Evolutionary conservation across 2,329 filamentous ascomycete species (phyloP), one percentile per base, ranked within the genome.

Genomic region (Monilinia polystroma): DNA sequence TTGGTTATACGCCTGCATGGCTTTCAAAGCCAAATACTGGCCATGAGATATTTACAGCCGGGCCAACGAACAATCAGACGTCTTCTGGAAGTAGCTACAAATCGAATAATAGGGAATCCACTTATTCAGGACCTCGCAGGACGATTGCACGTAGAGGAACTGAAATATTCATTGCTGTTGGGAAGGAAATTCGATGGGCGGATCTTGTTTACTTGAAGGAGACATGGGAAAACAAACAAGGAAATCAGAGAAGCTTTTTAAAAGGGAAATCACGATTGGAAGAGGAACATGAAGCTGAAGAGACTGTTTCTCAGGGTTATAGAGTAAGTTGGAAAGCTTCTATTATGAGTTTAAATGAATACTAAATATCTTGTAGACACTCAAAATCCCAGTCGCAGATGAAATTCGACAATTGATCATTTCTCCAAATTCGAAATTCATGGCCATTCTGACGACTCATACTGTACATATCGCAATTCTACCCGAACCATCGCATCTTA

Each of bases 101-200:
- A 49, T 54, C 66, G 7, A 70, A 66, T 58, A 67, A 79, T 56
- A 83, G 79, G 75, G 82, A 79, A 76, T 80, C 80, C 71, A 64
- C 76, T 1, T 76, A 72, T 55, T 73, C 77, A 26, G 85, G 86
- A 23, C 85, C 87, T 12, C 81, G 83, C 67, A 79, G 86, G 70
- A 93, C 88, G 0, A 89, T 98, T 73, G 93, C 93, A 12, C 87
- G 86, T 60, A 84, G 94, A 68, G 93, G 91, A 20, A 92, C 91
- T 0, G 93, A 99, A 75, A 81, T 98, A 12, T 98, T 98, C 76
- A 88, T 92, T 16, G 93, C 93, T 26, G 88, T 90, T 52, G 93
- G 93, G 59, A 93, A 90, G 73, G 92, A 98, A 78, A 90, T 99
- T 69, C 85, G 93, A 77, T 99, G 95, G 93, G 89, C 91, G 12